Percentiles rank a stretch among this genome's conserved stretches.
Evolutionary conservation across 2,329 filamentous ascomycete species (phyloP).

Genomic region (Paracoccidioides lutzii): DNA sequence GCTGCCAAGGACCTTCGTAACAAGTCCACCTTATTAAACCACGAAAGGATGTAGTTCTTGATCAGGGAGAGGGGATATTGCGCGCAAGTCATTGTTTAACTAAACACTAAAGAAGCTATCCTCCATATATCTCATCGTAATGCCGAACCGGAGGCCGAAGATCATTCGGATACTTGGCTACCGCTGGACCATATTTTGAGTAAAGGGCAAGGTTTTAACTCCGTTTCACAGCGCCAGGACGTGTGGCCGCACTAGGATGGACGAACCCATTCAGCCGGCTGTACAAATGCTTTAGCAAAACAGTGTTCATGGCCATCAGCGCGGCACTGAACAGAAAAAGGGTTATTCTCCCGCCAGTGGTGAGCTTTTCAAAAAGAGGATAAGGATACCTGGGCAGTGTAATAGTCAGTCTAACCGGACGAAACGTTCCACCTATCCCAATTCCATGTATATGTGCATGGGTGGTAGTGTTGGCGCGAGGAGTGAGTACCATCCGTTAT

Average conservation of each 20-base stretch:
- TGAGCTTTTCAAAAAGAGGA: slow-evolving; percentile 62
- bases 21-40: no score
- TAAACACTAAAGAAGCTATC: no score
- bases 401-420: background rate
- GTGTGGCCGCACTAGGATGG: background rate
- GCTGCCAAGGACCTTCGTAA: no score
- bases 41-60: no score
- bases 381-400: slow-evolving; percentile 35
- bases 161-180: background rate
- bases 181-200: background rate
- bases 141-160: background rate
- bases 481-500: slow-evolving; percentile 45
- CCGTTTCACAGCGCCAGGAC: background rate
- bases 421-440: no score
- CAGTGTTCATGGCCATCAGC: slow-evolving; percentile 59
- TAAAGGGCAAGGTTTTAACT: background rate
- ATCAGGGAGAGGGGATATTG: no score
- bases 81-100: no score
- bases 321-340: slow-evolving; percentile 59
- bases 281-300: slow-evolving; percentile 57
- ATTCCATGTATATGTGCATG: background rate
- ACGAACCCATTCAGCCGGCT: slow-evolving; percentile 34
- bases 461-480: slow-evolving; percentile 19
- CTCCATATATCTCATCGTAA: no score
- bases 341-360: slow-evolving; percentile 50